These are phyloP conservation scores for Kuraishia hungarica DNA, from an alignment of 805 yeast species.

Conservation along the genomic window DNA sequence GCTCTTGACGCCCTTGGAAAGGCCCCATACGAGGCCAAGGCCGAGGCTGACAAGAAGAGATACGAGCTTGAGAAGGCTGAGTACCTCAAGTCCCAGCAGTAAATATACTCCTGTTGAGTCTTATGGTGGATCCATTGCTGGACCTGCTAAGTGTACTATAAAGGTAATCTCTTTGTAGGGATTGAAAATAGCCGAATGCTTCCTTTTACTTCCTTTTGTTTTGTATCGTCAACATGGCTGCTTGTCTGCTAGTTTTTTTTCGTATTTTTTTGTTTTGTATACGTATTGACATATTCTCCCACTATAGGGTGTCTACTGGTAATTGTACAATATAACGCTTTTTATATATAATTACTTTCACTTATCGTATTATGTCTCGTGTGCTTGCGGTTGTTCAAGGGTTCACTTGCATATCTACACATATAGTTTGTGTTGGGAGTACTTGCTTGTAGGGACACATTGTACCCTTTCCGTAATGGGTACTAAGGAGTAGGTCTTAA, in stretches of 20 bases:
- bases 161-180: neutral
- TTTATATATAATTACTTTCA: too few relatives aligned
- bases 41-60: conserved; percentile 94
- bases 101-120: neutral
- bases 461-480: too few relatives aligned
- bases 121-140: neutral
- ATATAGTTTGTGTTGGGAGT: neutral
- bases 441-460: too few relatives aligned
- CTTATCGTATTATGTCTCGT: neutral
- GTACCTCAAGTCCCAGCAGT: conserved; percentile 33
- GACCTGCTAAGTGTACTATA: neutral
- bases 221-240: neutral
- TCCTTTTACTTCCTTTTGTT: neutral
- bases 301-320: neutral
- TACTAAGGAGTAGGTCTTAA: too few relatives aligned
- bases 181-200: neutral
- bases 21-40: conserved; percentile 86
- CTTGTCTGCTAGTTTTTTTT: neutral
- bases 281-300: neutral
- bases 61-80: conserved; percentile 94
- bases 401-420: neutral
- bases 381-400: neutral
- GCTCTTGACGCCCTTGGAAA: conserved; percentile 76
- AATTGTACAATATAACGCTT: neutral
- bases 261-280: neutral